Evolutionary conservation across 306 rosid genomes (phyloP), one percentile per base, ranked within the genome.

Genomic region (Quercus aquifolioides): DNA sequence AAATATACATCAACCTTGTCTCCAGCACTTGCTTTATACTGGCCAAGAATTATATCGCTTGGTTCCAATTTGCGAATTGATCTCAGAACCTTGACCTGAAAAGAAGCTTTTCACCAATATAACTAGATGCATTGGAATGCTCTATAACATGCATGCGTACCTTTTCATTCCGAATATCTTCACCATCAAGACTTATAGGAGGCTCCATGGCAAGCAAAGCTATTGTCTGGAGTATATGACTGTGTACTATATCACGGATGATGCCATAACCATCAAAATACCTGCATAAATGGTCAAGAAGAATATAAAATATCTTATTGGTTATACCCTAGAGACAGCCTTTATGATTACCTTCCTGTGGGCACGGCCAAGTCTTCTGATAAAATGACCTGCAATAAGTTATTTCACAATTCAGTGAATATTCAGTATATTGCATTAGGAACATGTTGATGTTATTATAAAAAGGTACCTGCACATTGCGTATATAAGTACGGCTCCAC

Each of bases 141-240:
- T 79, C 76, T 78, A 23, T 55, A 80, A 54, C 58, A 76, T 15
- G 81, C 73, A 74, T 35, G 70, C 31, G 56, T 85, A 94, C 98
- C 97, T 94, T 94, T 84, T 94, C 98, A 78, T 91, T 92, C 82
- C 97, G 91, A 84, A 94, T 89, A 84, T 92, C 94, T 89, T 94
- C 97, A 69, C 97, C 97, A 71, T 88, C 89, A 31, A 94, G 94
- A 87, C 94, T 89, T 83, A 92, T 84, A 14, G 98, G 98, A 49
- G 96, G 96, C 84, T 94, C 98, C 97, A 92, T 92, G 83, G 97
- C 97, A 79, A 94, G 98, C 86, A 94, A 81, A 49, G 98, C 97
- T 82, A 94, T 83, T 71, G 94, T 91, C 84, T 92, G 97, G 75
- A 94, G 93, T 73, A 92, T 88, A 86, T 92, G 98, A 77, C 97